These are phyloP conservation scores for Beta vulgaris DNA, from an alignment of 148 eudicot genomes.

Conservation along the genomic window DNA sequence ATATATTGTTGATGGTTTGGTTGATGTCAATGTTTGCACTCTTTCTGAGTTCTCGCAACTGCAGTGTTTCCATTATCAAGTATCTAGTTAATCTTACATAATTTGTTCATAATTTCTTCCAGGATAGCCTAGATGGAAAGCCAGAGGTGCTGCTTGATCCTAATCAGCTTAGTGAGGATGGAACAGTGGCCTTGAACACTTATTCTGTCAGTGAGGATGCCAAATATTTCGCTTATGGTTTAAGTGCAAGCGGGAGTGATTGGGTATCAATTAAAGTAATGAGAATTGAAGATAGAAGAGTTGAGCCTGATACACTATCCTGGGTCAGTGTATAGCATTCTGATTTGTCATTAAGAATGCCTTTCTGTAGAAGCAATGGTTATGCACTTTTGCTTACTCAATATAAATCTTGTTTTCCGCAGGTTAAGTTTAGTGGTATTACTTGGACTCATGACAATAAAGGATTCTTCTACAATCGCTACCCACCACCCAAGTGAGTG, in stretches of 20 bases:
- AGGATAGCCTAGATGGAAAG: slow-evolving; percentile 85
- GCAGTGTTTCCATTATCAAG: neutral
- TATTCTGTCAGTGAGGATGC: slow-evolving; percentile 80
- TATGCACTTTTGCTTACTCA: neutral
- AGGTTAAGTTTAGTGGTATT: slow-evolving; percentile 85
- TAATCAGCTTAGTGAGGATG: slow-evolving; percentile 83
- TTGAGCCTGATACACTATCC: slow-evolving; percentile 70
- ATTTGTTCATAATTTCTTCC: slow-evolving; percentile 13
- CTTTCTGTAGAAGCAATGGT: neutral
- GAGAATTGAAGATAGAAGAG: slow-evolving; percentile 57
- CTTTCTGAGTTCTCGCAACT: neutral
- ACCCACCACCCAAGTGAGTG: slow-evolving; percentile 81
- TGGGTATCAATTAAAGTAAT: slow-evolving; percentile 91
- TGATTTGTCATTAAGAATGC: neutral
- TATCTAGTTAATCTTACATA: neutral
- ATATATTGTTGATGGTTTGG: neutral
- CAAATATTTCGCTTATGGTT: slow-evolving; percentile 75
- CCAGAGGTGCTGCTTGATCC: slow-evolving; percentile 91
- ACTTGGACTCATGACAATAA: slow-evolving; percentile 92
- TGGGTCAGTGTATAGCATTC: slow-evolving; percentile 52
- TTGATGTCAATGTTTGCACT: neutral
- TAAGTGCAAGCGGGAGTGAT: slow-evolving; percentile 94
- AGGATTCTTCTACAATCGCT: slow-evolving; percentile 91
- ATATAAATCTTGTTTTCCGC: slow-evolving; percentile 26
- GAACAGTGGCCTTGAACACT: slow-evolving; percentile 71